Base-by-base conservation (phyloP, 2,329 filamentous ascomycete species). In the Pseudopyrenochaeta lycopersici region DNA sequence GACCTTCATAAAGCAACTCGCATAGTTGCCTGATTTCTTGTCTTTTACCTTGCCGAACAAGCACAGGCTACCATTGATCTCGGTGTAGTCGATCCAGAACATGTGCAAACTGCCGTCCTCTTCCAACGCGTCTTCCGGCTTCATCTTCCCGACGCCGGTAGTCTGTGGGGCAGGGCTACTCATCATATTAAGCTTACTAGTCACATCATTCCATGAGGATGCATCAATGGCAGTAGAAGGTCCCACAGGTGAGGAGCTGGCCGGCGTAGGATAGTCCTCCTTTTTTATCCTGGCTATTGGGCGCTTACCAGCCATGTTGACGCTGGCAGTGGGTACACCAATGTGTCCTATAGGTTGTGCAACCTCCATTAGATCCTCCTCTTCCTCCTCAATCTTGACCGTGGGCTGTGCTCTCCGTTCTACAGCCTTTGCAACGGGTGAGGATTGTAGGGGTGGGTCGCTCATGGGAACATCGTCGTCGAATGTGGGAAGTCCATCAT, bases 11-110 rank as follows among this genome's bases (percentile, higher is more conserved):
- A 99, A 98, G 68, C 92, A 96, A 77, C 95, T 99, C 54, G 92
- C 89, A 71, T 91, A 93, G 38, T 82, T 81, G 46, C 85, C 88
- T 1, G 86, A 91, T 67, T 88, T 90, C 76, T 93, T 97, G 79
- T 97, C 92, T 67, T 92, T 87, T 20, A 97, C 94, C 73, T 99
- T 99, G 60, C 95, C 95, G 71, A 99, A 98, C 10, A 99, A 84
- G 74, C 92, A 98, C 9, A 99, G 81, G 64, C 88, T 95, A 54
- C 94, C 94, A 67, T 93, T 92, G 72, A 97, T 82, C 72, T 99
- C 95, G 1, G 90, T 92, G 70, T 97, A 99, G 76, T 99, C 95
- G 7, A 91, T 90, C 95, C 95, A 99, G 80, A 97, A 99, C 80
- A 99, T 92, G 63, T 89, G 89, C 27, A 99, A 82, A 64, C 90